Evolutionary conservation across 495 filamentous ascomycete genomes (phyloP), one percentile per base, ranked within the genome.

Genomic region (Zalerion maritima): DNA sequence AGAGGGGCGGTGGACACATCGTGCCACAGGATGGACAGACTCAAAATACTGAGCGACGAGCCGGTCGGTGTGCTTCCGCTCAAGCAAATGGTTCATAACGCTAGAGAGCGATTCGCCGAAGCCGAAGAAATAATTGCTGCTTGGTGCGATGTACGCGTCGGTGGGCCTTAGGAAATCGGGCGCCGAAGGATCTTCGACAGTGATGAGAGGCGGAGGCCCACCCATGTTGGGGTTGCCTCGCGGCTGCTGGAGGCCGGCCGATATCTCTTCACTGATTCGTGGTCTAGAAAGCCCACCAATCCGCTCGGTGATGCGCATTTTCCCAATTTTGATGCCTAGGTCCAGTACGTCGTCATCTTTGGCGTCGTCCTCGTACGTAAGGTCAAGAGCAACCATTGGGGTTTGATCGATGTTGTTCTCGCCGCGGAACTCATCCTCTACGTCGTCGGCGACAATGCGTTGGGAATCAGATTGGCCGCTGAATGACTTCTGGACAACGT

Each of bases 231-330:
- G 3, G 21, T 27, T 16, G 11, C 18, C 6, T 3, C 11, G 15
- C 28, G 18, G 28, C 28, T n/a, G 14, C 11, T 36, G 20, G 13
- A 50, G 38, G 22, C 47, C 47, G 9, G 47, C 45, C 14, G 40
- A 45, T 37, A 50, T 50, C 47, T 81, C 76, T 52, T 79, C 72
- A 2, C 64, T 57, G 34, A 82, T 64, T 34, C 73, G 64, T 10
- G 76, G 64, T 31, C 62, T 50, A 25, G 58, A 67, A 26, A 71
- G 47, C 1, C 63, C 58, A 8, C 78, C 78, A 40, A 82, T 71
- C 12, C 77, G 62, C 42, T 83, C 78, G 1, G 71, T 79, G 20
- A 84, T 71, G 29, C 75, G 62, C 64, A 80, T 69, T 35, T 65
- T 74, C 5, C 79, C 78, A 31, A 83, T 55, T 34, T 64, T 62